These are phyloP conservation scores for Pueraria montana DNA, from an alignment of 306 rosid genomes.

Conservation along the genomic window DNA sequence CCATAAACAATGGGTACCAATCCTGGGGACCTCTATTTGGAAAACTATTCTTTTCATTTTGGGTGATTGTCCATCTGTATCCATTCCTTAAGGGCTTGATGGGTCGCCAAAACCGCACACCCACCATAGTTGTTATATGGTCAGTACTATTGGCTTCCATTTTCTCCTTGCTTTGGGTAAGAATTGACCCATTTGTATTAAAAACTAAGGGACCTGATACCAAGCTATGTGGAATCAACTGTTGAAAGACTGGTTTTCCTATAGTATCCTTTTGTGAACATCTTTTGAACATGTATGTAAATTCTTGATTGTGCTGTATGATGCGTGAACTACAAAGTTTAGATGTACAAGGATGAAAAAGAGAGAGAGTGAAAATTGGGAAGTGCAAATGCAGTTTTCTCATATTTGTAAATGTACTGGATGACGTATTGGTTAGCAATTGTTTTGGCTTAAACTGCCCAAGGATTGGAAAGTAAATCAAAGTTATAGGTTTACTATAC, in stretches of 20 bases:
- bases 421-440: conserved; percentile 42
- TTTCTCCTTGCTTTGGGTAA: conserved; percentile 96
- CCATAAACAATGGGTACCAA: conserved; percentile 92
- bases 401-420: conserved; percentile 65
- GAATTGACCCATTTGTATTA: conserved; percentile 88
- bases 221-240: conserved; percentile 89
- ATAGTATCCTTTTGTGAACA: conserved; percentile 57
- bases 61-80: conserved; percentile 97
- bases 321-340: conserved; percentile 50
- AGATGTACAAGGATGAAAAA: conserved; percentile 58
- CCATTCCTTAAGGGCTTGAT: conserved; percentile 98
- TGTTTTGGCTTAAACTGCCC: conserved; percentile 49
- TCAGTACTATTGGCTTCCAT: conserved; percentile 93
- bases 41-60: conserved; percentile 93
- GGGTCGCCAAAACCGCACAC: conserved; percentile 98
- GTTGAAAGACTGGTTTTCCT: conserved; percentile 61
- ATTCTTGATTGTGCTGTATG: conserved; percentile 56
- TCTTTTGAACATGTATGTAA: conserved; percentile 55
- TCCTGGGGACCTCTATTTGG: conserved; percentile 99
- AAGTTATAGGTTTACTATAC: conserved; percentile 40
- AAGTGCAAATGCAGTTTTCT: conserved; percentile 61
- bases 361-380: conserved; percentile 60
- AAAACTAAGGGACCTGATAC: conserved; percentile 93
- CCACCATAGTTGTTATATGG: conserved; percentile 96
- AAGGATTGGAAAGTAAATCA: conserved; percentile 44